Percentiles rank a stretch among this genome's conserved stretches.
phyloP scores from a whole-genome alignment of 164 flowering plant species.

The Santalum album region DNA sequence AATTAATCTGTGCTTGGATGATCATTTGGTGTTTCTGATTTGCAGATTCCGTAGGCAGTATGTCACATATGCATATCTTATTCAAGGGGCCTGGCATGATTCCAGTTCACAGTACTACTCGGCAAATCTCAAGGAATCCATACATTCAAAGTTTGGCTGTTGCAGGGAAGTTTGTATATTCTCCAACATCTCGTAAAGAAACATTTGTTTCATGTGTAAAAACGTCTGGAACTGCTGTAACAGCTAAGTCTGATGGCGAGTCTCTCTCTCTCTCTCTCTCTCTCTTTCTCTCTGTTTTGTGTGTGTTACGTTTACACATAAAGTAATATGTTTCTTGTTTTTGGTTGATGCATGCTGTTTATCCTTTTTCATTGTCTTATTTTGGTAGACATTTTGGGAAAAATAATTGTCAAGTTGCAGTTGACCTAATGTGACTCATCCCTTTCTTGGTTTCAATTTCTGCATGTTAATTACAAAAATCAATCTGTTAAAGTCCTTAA shows the following conservation, averaged over 20 bases:
- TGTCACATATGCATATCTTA: constrained; percentile 15
- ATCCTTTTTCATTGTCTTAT: no score
- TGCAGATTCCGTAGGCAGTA: constrained; percentile 30
- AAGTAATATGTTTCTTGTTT: not conserved
- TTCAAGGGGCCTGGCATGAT: constrained; percentile 27
- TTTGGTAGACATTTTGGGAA: no score
- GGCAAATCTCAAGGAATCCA: constrained; percentile 9
- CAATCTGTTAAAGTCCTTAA: no score
- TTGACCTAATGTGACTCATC: no score
- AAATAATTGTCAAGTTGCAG: no score
- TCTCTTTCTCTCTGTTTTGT: no score
- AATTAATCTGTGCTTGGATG: not conserved
- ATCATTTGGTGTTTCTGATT: constrained; percentile 6
- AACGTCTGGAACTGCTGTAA: constrained; percentile 30
- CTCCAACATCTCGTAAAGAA: constrained; percentile 16
- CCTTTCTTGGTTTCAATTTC: no score
- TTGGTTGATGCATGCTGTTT: not conserved
- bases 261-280: constrained; percentile 1
- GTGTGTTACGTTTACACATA: no score
- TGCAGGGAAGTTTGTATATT: constrained; percentile 21
- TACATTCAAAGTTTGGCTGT: constrained; percentile 14
- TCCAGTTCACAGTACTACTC: not conserved
- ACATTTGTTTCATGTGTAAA: constrained; percentile 22
- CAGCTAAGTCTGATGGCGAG: constrained; percentile 41
- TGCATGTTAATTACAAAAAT: no score